Base-by-base conservation (phyloP, 176 grass and related monocot species). In the Cenchrus fungigraminus region DNA sequence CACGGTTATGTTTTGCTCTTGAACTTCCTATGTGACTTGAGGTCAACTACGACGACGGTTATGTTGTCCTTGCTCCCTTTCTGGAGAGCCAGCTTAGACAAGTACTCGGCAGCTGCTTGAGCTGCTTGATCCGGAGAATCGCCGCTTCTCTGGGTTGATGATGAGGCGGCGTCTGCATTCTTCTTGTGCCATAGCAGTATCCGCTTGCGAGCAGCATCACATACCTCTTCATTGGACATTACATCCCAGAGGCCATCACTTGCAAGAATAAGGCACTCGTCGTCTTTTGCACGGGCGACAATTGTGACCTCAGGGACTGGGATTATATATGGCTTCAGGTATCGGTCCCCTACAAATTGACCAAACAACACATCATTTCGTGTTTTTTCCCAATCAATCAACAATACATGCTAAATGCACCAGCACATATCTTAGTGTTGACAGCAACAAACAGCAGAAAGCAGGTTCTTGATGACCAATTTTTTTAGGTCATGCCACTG, bases 51-150 rank as follows among this genome's bases (percentile, higher is more conserved):
- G 3, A 97, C 40, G 4, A 94, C 81, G 1, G 90, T 94, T 66
- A 97, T 91, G 64, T 97, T 97, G 78, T 97, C 94, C 69, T 94
- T 94, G 79, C 94, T 97, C 68, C 94, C 94, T 78, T 89, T 94
- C 42, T 92, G 94, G 44, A 89, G 69, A 79, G 94, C 94, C 44
- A 90, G 92, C 77, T 91, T 97, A 0, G 87, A 85, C 17, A 97
- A 68, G 74, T 85, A 97, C 10, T 94, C 92, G 0, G 94, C 90
- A 12, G 94, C 94, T 76, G 92, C 91, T 88, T 94, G 86, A 76
- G 83, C 86, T 0, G 86, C 91, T 15, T 88, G 86, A 77, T 97
- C 92, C 12, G 73, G 31, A 15, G 19, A 75, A 54, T 84, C 71
- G 6, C 92, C 78, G 6, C n/a, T 58, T 51, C 71, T 84, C 52